Conservation (phyloP, 2,329 filamentous ascomycete species). For the Parastagonospora avenae region DNA sequence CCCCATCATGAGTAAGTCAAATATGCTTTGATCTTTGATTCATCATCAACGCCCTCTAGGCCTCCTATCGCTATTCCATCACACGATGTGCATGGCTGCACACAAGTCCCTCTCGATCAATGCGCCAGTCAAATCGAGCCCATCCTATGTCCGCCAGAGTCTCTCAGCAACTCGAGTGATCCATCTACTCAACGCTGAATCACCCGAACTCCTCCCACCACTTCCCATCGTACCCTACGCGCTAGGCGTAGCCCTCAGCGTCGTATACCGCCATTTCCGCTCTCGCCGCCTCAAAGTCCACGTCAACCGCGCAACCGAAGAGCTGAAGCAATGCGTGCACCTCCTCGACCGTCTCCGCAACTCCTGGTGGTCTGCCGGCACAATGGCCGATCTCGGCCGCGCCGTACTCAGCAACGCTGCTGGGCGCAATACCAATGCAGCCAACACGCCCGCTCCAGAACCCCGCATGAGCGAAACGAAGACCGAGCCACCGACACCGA, state of each 20-base stretch:
- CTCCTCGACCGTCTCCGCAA: slow-evolving; percentile 52
- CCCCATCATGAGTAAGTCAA: slow-evolving; percentile 42
- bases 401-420: slow-evolving; percentile 48
- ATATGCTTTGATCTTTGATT: background rate
- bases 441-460: slow-evolving; percentile 38
- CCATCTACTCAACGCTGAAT: slow-evolving; percentile 55
- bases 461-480: slow-evolving; percentile 24
- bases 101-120: slow-evolving; percentile 56
- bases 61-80: slow-evolving; percentile 62
- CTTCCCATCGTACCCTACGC: slow-evolving; percentile 63
- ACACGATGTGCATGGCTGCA: slow-evolving; percentile 62
- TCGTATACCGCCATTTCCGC: slow-evolving; percentile 63
- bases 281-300: slow-evolving; percentile 56
- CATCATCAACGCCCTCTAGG: slow-evolving; percentile 37
- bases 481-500: slow-evolving; percentile 24
- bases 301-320: slow-evolving; percentile 53
- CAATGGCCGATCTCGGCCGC: slow-evolving; percentile 50
- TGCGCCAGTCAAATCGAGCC: slow-evolving; percentile 53
- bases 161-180: slow-evolving; percentile 62
- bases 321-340: slow-evolving; percentile 51
- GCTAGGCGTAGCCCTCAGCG: slow-evolving; percentile 60
- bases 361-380: slow-evolving; percentile 54
- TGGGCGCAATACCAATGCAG: slow-evolving; percentile 40
- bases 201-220: slow-evolving; percentile 54
- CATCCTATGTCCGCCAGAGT: slow-evolving; percentile 60